A percentile compares a stretch with the other conserved stretches of the same genome.
phyloP scores from a whole-genome alignment of 2,329 filamentous ascomycete genomes.

The Lasiodiplodia theobromae region DNA sequence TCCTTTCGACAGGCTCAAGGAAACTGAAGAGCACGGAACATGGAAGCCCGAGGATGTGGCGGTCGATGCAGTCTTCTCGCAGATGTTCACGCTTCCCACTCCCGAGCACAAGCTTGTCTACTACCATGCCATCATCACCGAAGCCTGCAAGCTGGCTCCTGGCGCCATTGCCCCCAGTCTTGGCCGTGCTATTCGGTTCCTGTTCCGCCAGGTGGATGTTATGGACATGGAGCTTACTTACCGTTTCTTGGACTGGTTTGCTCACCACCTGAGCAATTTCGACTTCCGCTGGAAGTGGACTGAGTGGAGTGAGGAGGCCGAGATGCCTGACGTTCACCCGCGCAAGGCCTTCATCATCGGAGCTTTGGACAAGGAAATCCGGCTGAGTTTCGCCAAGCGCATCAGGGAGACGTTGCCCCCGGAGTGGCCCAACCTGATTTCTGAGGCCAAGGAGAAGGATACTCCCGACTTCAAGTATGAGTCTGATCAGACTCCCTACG shows the following conservation, averaged over 20 bases:
- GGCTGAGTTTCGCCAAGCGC: conserved; percentile 92
- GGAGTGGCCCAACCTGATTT: conserved; percentile 80
- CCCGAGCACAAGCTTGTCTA: conserved; percentile 95
- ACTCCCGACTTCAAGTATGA: conserved; percentile 95
- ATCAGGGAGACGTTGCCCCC: conserved; percentile 93
- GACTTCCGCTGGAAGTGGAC: conserved; percentile 99
- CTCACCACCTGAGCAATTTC: conserved; percentile 97
- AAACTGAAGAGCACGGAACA: conserved; percentile 72
- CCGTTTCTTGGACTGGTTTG: conserved; percentile 96
- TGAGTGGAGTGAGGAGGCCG: conserved; percentile 87
- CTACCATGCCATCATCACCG: conserved; percentile 93
- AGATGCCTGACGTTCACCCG: conserved; percentile 77
- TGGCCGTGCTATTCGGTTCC: conserved; percentile 87
- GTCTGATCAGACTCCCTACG: conserved; percentile 77
- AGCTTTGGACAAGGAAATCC: conserved; percentile 94
- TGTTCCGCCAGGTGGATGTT: conserved; percentile 81
- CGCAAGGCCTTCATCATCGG: conserved; percentile 93
- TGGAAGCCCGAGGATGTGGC: conserved; percentile 99
- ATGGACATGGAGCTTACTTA: conserved; percentile 88
- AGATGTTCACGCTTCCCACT: conserved; percentile 84
- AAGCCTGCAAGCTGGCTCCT: conserved; percentile 93
- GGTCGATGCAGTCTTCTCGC: conserved; percentile 97
- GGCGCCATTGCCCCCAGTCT: conserved; percentile 95
- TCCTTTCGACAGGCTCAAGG: conserved; percentile 85
- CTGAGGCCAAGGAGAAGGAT: conserved; percentile 89